Evolutionary conservation across 2,329 filamentous ascomycete genomes (phyloP), one percentile per base, ranked within the genome.

Genomic region (Tolypocladium tundrense): DNA sequence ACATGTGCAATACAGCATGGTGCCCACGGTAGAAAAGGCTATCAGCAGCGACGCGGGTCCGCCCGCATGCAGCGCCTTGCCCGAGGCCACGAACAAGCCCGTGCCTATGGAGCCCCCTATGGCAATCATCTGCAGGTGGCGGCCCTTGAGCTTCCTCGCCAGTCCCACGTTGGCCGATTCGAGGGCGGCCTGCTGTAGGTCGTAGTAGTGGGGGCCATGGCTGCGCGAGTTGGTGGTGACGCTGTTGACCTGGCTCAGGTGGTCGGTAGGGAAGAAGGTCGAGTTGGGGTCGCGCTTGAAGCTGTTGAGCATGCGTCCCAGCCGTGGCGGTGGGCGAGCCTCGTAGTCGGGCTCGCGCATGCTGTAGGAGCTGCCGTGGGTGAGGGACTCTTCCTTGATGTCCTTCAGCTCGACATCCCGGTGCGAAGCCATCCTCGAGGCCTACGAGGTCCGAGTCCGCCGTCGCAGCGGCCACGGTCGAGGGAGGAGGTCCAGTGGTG

Each of bases 51-150:
- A 88, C 1, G 88, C 91, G 5, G 91, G 91, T 3, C 91, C 91
- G 63, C 90, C 91, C 19, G 78, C 77, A 53, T 83, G 78, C 59
- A 95, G 77, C 13, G 90, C 85, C 60, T 77, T 79, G 56, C 89
- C 90, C 0, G 90, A 93, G 27, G 90, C 88, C 43, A 97, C 90
- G 70, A 96, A 96, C 2, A 97, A 78, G 62, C 92, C 91, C 31
- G 88, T 92, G 84, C 88, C 89, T 66, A 96, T 96, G 13, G 89
- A 93, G 50, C 92, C 92, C 65, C 91, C 91, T 64, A 97, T 96
- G 16, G 93, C 93, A 78, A 97, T 97, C 93, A 97, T 97, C 76
- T 97, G 92, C 69, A 97, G 70, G 77, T 97, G 93, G 53, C 91
- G 81, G 24, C 86, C 85, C 74, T 95, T 94, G 64, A 96, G 75